phyloP scores from a whole-genome alignment of 305 asterid species.

The Fraxinus platypoda region DNA sequence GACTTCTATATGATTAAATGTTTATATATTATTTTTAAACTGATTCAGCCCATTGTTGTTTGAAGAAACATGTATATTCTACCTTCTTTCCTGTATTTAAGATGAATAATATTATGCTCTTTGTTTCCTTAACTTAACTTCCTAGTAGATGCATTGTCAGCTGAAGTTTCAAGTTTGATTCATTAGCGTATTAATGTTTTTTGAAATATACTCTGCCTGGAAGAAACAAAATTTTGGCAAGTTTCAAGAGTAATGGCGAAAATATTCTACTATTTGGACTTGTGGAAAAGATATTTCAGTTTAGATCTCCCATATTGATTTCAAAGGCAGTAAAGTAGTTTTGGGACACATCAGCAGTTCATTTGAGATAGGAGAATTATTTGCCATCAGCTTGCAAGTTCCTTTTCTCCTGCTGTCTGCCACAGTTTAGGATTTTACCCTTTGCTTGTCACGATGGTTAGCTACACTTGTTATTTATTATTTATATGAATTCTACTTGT shows the following conservation, averaged over 20 bases:
- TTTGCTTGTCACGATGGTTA: not conserved
- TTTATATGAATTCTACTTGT: not conserved
- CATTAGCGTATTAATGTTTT: not conserved
- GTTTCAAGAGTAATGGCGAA: not conserved
- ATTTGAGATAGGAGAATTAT: not conserved
- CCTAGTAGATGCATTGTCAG: not conserved
- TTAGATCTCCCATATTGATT: not conserved
- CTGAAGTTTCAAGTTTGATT: not conserved
- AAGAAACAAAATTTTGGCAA: not conserved
- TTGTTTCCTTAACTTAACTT: slow-evolving; percentile 1
- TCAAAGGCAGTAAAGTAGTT: not conserved
- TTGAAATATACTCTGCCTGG: not conserved
- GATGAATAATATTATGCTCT: not conserved
- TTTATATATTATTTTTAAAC: not conserved
- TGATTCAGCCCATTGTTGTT: not conserved
- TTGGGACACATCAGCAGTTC: not conserved
- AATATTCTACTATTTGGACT: not conserved
- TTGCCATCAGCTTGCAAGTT: not conserved
- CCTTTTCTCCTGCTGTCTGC: not conserved
- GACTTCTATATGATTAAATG: not conserved
- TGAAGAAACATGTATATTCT: not conserved
- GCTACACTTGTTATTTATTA: not conserved
- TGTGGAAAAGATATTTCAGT: not conserved
- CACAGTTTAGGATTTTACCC: not conserved
- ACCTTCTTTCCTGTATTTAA: not conserved